Evolutionary conservation across 1,284 basidiomycete species (phyloP).

Genomic region (Apiotrichum mycotoxinovorans): DNA sequence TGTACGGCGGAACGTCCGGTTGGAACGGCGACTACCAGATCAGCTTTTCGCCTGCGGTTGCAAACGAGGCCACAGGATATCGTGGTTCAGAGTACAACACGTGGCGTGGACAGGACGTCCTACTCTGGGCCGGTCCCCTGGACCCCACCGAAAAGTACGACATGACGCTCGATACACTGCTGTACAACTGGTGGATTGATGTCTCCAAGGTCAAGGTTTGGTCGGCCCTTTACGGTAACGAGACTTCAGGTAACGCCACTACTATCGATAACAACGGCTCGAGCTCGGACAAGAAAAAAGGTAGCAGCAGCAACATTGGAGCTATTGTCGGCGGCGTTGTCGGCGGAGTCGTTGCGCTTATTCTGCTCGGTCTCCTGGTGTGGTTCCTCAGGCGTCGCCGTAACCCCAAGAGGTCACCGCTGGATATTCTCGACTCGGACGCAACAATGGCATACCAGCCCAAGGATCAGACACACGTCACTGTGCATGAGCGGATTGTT

Average conservation of each 20-base stretch:
- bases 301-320: not conserved
- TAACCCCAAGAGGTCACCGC: not conserved
- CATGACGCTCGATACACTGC: not conserved
- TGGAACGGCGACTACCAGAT: slow-evolving; percentile 1
- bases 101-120: slow-evolving; percentile 1
- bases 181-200: slow-evolving; percentile 2
- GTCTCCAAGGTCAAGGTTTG: not conserved
- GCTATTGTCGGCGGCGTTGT: not conserved
- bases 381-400: not conserved
- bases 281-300: not conserved
- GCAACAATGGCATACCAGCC: too few relatives aligned
- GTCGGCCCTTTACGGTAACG: not conserved
- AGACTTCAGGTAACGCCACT: not conserved
- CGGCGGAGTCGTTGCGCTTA: not conserved
- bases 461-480: not conserved
- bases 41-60: not conserved
- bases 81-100: not conserved
- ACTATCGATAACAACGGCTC: not conserved
- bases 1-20: not conserved
- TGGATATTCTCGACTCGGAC: not conserved
- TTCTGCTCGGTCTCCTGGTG: not conserved
- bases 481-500: not conserved
- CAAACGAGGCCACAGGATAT: not conserved
- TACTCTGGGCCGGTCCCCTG: slow-evolving; percentile 1
- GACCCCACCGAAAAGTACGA: not conserved